Evolutionary conservation across 2,329 filamentous ascomycete species (phyloP).

Genomic region (Colletotrichum destructivum): DNA sequence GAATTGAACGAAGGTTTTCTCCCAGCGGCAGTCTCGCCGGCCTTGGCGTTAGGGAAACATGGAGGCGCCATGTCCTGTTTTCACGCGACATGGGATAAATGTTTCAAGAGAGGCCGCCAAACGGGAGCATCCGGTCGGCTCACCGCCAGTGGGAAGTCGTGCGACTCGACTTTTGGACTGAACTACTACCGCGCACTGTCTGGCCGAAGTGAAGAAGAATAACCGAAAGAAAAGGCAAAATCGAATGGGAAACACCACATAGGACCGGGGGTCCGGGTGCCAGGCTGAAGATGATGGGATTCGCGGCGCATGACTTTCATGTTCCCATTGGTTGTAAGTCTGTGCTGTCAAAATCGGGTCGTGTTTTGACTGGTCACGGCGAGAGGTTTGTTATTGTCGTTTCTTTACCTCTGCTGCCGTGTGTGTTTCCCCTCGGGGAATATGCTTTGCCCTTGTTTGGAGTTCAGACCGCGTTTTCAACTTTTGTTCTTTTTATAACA

Average conservation of each 20-base stretch:
- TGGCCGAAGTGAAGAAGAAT: neutral
- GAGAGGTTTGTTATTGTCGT: neutral
- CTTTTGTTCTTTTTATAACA: constrained; percentile 5
- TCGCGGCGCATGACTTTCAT: neutral
- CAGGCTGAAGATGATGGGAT: neutral
- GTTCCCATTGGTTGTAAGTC: neutral
- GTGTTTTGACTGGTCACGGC: neutral
- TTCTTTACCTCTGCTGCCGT: neutral
- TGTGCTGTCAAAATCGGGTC: constrained; percentile 9
- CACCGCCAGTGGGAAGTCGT: neutral
- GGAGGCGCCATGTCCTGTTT: constrained; percentile 14
- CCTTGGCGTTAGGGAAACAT: constrained; percentile 35
- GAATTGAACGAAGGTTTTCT: constrained; percentile 12
- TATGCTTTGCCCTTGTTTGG: constrained; percentile 5
- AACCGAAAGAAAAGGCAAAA: neutral
- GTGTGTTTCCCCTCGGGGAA: neutral
- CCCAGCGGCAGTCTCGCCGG: constrained; percentile 4
- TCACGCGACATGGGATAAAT: constrained; percentile 19
- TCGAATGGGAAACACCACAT: constrained; percentile 1
- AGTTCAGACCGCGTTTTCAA: neutral
- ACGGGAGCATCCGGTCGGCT: constrained; percentile 37
- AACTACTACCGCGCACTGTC: constrained; percentile 15
- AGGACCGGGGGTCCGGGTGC: neutral
- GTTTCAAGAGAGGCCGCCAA: constrained; percentile 26
- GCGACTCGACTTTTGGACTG: constrained; percentile 12